Evolutionary conservation across 2,329 filamentous ascomycete genomes (phyloP), one percentile per base, ranked within the genome.

Genomic region (Botryosphaeria dothidea): DNA sequence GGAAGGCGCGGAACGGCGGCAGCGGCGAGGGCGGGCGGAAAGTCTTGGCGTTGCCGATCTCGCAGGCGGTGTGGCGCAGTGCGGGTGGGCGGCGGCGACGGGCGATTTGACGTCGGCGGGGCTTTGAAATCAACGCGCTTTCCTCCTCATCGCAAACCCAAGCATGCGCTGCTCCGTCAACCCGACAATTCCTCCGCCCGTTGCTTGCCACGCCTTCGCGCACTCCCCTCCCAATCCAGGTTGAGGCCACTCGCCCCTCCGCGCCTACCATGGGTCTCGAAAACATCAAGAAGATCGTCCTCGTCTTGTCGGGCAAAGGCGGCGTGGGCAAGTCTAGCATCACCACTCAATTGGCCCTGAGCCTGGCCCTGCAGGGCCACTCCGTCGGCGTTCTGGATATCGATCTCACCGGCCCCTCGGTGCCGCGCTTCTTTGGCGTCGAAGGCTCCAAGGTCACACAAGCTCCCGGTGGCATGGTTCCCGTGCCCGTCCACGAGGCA

Each of bases 271-370:
- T 64, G 62, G 90, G 88, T 67, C 83, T 91, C 29, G 78, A 85
- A 62, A 89, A 89, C 70, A 85, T 94, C 72, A 90, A 92, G 72
- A 88, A 93, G 74, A 90, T 95, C 68, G 83, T 93, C 69, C 85
- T 95, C 71, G 91, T 92, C 68, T 90, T 99, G 54, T 98, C 95
- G 13, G 95, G 95, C 71, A 99, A 99, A 85, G 95, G 95, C 74
- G 95, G 95, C 71, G 95, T 99, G 21, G 95, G 95, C 66, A 99
- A 99, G 83, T 98, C 94, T 48, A 97, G 93, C 61, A 89, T 97
- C n/a, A 98, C 95, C 0, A 96, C 94, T 1, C 95, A 99, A 77
- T 88, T 99, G 17, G 95, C 95, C 8, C 86, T 99, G 41, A 93
- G 93, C 0, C 88, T 99, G 34, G 90, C 92, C 1, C 85, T 95